phyloP scores from a whole-genome alignment of 2,329 filamentous ascomycete genomes.

The Nemania sp. region DNA sequence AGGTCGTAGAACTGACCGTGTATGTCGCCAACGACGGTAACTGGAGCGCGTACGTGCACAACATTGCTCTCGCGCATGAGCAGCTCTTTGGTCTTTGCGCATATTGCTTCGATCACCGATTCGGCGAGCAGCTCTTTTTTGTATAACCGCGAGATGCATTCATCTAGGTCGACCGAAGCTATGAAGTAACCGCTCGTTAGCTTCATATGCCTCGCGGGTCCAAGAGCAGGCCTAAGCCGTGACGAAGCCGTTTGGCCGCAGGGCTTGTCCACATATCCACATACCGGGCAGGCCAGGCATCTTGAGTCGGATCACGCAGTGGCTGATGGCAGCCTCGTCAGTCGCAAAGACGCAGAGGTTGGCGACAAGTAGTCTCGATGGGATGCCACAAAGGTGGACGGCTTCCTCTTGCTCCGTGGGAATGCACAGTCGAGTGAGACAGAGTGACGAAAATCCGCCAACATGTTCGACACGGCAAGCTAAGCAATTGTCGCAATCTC shows the following conservation, averaged over 20 bases:
- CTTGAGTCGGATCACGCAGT: constrained; percentile 27
- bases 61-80: constrained; percentile 99
- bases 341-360: constrained; percentile 19
- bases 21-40: constrained; percentile 97
- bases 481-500: constrained; percentile 28
- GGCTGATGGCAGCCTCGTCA: constrained; percentile 13
- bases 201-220: constrained; percentile 9
- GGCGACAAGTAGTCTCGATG: constrained; percentile 10
- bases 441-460: constrained; percentile 38
- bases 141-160: constrained; percentile 96
- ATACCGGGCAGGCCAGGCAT: constrained; percentile 62
- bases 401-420: constrained; percentile 40
- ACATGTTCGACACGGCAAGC: constrained; percentile 39
- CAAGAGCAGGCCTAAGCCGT: constrained; percentile 3
- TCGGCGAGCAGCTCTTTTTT: constrained; percentile 96
- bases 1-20: constrained; percentile 99
- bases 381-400: constrained; percentile 15
- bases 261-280: too few species aligned
- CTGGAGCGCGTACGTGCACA: constrained; percentile 91
- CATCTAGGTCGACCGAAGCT: constrained; percentile 97
- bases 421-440: constrained; percentile 39
- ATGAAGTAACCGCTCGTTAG: constrained; percentile 22
- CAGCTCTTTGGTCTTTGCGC: constrained; percentile 97
- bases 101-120: constrained; percentile 98
- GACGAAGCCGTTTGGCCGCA: neutral